phyloP scores from a whole-genome alignment of 345 rosid species.

The Populus alba region DNA sequence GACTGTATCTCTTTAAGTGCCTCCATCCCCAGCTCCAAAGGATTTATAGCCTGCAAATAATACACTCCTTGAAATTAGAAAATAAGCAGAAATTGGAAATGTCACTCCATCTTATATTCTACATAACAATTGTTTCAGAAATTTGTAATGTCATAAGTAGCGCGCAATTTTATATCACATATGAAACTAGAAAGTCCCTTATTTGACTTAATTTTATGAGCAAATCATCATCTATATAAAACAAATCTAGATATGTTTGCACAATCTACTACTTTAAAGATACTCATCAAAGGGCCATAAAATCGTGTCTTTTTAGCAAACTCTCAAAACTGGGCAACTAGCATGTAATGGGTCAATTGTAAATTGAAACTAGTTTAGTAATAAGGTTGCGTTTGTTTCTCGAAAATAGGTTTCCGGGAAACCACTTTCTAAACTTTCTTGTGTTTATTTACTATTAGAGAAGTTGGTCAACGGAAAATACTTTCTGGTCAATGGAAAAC shows the following conservation, averaged over 20 bases:
- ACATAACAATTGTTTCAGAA: background rate
- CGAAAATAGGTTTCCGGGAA: too few species aligned
- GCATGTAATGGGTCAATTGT: background rate
- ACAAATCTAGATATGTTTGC: background rate
- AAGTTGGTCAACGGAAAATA: too few species aligned
- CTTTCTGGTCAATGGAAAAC: too few species aligned
- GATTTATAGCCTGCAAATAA: conserved; percentile 77
- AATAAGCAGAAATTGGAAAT: background rate
- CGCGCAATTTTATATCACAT: background rate
- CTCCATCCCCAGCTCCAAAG: conserved; percentile 89
- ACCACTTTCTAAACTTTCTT: too few species aligned
- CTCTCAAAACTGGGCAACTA: background rate
- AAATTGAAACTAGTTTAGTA: too few species aligned
- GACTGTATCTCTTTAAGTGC: conserved; percentile 74
- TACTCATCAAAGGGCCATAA: background rate
- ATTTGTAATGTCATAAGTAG: background rate
- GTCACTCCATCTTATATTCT: background rate
- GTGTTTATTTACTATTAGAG: too few species aligned
- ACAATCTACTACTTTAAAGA: background rate
- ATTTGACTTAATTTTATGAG: background rate
- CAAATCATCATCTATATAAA: background rate
- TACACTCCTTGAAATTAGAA: conserved; percentile 1
- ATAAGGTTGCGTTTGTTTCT: too few species aligned
- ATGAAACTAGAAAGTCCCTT: background rate
- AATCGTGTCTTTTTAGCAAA: background rate